Percentiles rank a stretch among this genome's conserved stretches.
Evolutionary conservation across 345 rosid genomes (phyloP).

Genomic region (Combretum micranthum): DNA sequence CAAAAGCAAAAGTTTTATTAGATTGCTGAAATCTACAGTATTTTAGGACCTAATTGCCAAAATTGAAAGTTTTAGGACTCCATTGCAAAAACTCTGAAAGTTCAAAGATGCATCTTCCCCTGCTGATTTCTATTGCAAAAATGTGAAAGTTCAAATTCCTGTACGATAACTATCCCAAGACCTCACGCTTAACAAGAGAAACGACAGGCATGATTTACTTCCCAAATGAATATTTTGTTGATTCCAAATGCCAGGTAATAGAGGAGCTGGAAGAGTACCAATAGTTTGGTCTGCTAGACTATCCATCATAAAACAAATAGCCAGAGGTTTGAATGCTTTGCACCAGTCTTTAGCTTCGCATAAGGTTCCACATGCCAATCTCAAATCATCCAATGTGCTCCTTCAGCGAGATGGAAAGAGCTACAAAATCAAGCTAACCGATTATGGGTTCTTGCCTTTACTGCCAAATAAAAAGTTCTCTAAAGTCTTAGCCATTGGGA

Average conservation of each 20-base stretch:
- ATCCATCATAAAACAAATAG: conserved; percentile 38
- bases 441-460: conserved; percentile 42
- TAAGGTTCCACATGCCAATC: conserved; percentile 48
- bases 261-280: conserved; percentile 36
- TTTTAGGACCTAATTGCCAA: too few species aligned
- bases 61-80: too few species aligned
- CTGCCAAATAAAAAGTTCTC: conserved; percentile 19
- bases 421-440: conserved; percentile 32
- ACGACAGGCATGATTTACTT: too few species aligned
- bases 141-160: too few species aligned
- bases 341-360: conserved; percentile 38
- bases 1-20: too few species aligned
- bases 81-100: too few species aligned
- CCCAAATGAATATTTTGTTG: neutral
- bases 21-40: too few species aligned
- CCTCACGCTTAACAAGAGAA: too few species aligned
- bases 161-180: too few species aligned
- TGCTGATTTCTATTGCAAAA: too few species aligned
- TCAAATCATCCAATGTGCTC: conserved; percentile 46
- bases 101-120: too few species aligned
- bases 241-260: conserved; percentile 18
- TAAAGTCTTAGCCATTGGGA: conserved; percentile 21
- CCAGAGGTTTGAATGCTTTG: conserved; percentile 28
- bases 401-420: conserved; percentile 11
- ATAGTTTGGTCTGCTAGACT: conserved; percentile 37